Evolutionary conservation across 2,329 filamentous ascomycete genomes (phyloP).

Genomic region (Thelonectria rubi): DNA sequence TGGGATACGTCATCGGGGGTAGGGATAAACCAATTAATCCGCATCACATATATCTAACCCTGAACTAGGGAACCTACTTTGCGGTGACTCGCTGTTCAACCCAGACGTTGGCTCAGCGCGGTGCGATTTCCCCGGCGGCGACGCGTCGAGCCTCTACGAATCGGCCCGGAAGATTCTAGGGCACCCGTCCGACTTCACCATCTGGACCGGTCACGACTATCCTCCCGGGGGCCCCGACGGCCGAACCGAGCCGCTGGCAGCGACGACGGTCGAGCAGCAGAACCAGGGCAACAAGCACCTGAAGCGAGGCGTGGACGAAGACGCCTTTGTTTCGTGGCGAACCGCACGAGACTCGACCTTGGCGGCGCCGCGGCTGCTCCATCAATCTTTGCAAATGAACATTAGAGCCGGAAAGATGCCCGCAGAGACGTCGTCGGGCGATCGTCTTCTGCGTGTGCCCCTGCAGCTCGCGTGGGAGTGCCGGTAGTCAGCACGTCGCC

Average conservation of each 20-base stretch:
- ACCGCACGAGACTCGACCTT: slow-evolving; percentile 53
- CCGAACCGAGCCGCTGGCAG: slow-evolving; percentile 48
- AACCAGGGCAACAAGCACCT: slow-evolving; percentile 56
- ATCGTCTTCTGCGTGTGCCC: slow-evolving; percentile 1
- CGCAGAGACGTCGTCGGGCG: background rate
- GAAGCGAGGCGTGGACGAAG: slow-evolving; percentile 48
- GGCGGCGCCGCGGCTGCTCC: slow-evolving; percentile 54
- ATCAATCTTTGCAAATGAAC: slow-evolving; percentile 60
- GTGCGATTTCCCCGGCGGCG: slow-evolving; percentile 62
- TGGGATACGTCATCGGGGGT: slow-evolving; percentile 65
- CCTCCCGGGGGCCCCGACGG: slow-evolving; percentile 44
- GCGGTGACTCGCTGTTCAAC: slow-evolving; percentile 61
- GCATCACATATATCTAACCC: background rate
- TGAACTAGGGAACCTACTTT: slow-evolving; percentile 52
- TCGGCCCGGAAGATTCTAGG: slow-evolving; percentile 53
- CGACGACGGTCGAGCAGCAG: slow-evolving; percentile 55
- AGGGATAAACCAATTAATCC: slow-evolving; percentile 12
- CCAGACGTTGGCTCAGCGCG: slow-evolving; percentile 59
- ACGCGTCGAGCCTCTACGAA: slow-evolving; percentile 50
- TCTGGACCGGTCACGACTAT: slow-evolving; percentile 65
- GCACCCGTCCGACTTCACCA: slow-evolving; percentile 51
- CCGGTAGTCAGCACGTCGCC: too few species aligned
- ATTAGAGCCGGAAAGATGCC: slow-evolving; percentile 57
- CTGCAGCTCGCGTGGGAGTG: background rate
- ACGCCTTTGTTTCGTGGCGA: slow-evolving; percentile 55